These are phyloP conservation scores for Apostasia ramifera DNA, from an alignment of 106 monocot species.

Conservation along the genomic window DNA sequence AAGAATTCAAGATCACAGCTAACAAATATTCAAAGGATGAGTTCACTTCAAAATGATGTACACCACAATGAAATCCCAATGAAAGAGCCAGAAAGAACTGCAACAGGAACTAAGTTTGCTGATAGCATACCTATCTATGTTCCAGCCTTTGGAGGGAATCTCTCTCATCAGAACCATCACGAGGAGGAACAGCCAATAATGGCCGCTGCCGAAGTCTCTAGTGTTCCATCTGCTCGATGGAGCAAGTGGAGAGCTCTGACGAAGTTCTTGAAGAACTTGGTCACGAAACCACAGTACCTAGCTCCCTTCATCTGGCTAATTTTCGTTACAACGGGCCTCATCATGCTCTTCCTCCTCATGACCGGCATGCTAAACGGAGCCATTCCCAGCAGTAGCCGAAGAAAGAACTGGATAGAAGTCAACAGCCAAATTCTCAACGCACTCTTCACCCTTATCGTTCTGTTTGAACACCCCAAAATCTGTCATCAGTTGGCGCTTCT, in stretches of 20 bases:
- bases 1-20: too few species aligned
- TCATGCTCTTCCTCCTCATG: conserved; percentile 27
- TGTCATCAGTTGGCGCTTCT: conserved; percentile 24
- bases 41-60: too few species aligned
- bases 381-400: not conserved
- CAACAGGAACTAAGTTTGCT: too few species aligned
- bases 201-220: not conserved
- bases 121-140: too few species aligned
- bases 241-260: conserved; percentile 8
- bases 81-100: too few species aligned
- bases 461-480: conserved; percentile 40
- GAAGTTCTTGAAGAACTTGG: not conserved
- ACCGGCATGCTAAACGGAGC: conserved; percentile 10
- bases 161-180: too few species aligned
- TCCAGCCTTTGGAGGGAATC: too few species aligned
- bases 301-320: conserved; percentile 26
- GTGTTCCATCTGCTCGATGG: conserved; percentile 2
- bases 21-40: too few species aligned
- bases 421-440: conserved; percentile 50
- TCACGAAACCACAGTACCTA: conserved; percentile 11
- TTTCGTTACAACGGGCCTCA: conserved; percentile 30
- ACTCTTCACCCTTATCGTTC: conserved; percentile 42
- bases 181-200: not conserved
- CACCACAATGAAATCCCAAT: too few species aligned
- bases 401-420: conserved; percentile 35